Base-by-base conservation (phyloP, 768 basidiomycete species). In the Gymnopilus junonius region DNA sequence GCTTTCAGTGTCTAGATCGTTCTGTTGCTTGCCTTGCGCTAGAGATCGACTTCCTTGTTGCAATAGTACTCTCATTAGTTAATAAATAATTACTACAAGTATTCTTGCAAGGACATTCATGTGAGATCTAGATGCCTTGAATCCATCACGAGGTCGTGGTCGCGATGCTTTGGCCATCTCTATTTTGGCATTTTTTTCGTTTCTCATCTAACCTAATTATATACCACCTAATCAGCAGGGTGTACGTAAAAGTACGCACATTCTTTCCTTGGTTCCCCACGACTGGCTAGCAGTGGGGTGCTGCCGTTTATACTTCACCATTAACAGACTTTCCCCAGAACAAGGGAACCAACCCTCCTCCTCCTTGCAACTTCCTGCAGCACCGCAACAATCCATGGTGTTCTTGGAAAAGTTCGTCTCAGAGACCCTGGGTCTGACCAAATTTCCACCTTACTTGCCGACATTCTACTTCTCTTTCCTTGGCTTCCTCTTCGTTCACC, bases 401-500 rank as follows among this genome's bases (percentile, higher is more conserved):
- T 68, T 71, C 62, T 46, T 75, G 61, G 73, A 68, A 51, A 63
- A 55, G 31, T 75, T 76, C 67, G 58, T 76, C 23, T 66, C 65
- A 29, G 71, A 75, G 51, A 75, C 68, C 31, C 75, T 87, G 50
- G 82, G 84, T 48, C 80, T 92, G 43, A 77, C 79, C 15, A 80
- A 84, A 58, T 81, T 93, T 50, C 80, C 84, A 0, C 78, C 81
- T 2, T 81, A 88, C 68, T 80, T 90, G 17, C 78, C 83, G 34
- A 80, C 83, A 2, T 77, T 92, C 54, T 71, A 85, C 46, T 75
- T 79, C 66, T 79, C 89, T 1, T 85, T 87, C 69, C 64, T 83
- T 27, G 78, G 80, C 58, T 93, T 92, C 71, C 80, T 84, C 21
- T 68, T 79, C 54, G 71, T 90, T 43, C 89, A 93, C 65, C 75